These are phyloP conservation scores for Exophiala spinifera DNA, from an alignment of 2,329 filamentous ascomycete species.

Conservation along the genomic window DNA sequence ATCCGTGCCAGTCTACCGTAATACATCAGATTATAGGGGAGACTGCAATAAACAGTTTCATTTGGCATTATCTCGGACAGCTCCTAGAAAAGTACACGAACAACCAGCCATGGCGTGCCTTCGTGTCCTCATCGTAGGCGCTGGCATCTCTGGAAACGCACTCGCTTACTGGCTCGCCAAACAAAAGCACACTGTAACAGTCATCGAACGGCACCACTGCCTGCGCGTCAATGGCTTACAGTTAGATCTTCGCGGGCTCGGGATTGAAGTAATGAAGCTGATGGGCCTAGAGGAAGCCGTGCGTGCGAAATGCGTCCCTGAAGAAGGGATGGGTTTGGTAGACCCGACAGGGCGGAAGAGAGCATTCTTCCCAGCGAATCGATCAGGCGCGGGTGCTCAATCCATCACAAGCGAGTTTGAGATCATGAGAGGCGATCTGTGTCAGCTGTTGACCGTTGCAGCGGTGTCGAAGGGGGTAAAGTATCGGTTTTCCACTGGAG, in stretches of 20 bases:
- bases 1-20: too few relatives aligned
- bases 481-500: slow-evolving; percentile 36
- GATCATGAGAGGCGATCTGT: slow-evolving; percentile 55
- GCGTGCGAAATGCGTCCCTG: slow-evolving; percentile 40
- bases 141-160: slow-evolving; percentile 41
- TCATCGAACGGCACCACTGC: slow-evolving; percentile 41
- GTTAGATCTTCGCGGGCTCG: slow-evolving; percentile 53
- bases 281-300: slow-evolving; percentile 52
- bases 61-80: too few relatives aligned
- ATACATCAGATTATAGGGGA: too few relatives aligned
- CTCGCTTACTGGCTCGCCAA: slow-evolving; percentile 52
- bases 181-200: slow-evolving; percentile 39
- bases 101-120: slow-evolving; percentile 29
- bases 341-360: slow-evolving; percentile 38
- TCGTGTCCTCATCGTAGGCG: slow-evolving; percentile 50
- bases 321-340: slow-evolving; percentile 50
- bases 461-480: slow-evolving; percentile 25
- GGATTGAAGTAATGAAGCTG: slow-evolving; percentile 50
- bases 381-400: slow-evolving; percentile 36
- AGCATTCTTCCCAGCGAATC: slow-evolving; percentile 44
- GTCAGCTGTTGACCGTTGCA: slow-evolving; percentile 41
- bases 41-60: too few relatives aligned
- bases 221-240: slow-evolving; percentile 51
- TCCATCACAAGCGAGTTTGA: slow-evolving; percentile 50
- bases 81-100: too few relatives aligned